Evolutionary conservation across 2,329 filamentous ascomycete species (phyloP), one percentile per base, ranked within the genome.

Genomic region (Hypoxylon sp.): DNA sequence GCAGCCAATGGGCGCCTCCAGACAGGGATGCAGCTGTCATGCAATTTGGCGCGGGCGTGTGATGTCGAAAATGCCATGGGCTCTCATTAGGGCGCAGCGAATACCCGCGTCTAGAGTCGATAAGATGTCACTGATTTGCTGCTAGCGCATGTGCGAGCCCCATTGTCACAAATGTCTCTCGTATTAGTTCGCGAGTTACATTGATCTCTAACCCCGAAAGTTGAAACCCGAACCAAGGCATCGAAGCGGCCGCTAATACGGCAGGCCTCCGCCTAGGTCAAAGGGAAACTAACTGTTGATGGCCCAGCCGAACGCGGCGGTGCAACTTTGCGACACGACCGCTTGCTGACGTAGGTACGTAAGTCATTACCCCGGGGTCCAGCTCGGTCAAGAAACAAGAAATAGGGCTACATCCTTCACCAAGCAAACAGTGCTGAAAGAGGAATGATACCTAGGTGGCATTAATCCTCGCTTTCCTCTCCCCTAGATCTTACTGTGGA

Each of bases 11-110:
- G 71, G 68, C 60, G 52, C 45, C 24, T 51, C 44, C 20, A 53
- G 61, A 74, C 73, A 75, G 70, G 74, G 73, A 58, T 74, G 59
- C 61, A 70, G 64, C 70, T 71, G 69, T 72, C 71, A 76, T 78
- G 72, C 72, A 74, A 74, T 76, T 75, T 78, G 74, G 72, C 73
- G 74, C 75, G 76, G 67, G 73, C 72, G 71, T 73, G 71, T 73
- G 69, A 71, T 73, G 70, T 73, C 70, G 70, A 64, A 64, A 71
- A 65, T 61, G 63, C 68, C 59, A 62, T 71, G 71, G 69, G 65
- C 69, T 64, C 64, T 58, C 53, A 42, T 60, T 69, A 67, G 67
- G 58, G 62, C 62, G 65, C 65, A 68, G 65, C 67, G 68, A 70
- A 67, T 70, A 69, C 69, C 71, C 75, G 75, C 75, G 77, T 76